Percentiles rank a stretch among this genome's conserved stretches.
Conservation (phyloP, 805 yeast genomes). For the Hanseniaspora nectarophila region DNA sequence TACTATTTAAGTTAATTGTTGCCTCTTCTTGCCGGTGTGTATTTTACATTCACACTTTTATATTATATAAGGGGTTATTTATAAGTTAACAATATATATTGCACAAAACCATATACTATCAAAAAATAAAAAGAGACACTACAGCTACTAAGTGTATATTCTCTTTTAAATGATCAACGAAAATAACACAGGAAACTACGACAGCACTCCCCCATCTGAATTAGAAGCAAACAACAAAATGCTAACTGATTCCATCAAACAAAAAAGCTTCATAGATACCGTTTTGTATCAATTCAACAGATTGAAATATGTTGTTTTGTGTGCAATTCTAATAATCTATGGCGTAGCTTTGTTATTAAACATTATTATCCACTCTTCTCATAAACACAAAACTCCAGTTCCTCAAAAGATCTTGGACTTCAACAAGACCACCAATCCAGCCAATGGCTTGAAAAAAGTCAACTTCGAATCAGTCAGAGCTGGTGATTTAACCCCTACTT, state of each 20-base stretch:
- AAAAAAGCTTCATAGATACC: background rate
- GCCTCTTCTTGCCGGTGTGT: too few species aligned
- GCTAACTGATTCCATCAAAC: background rate
- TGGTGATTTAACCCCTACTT: constrained; percentile 43
- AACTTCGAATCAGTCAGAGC: constrained; percentile 39
- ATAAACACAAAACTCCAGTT: background rate
- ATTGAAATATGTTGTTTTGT: constrained; percentile 6
- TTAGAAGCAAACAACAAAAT: background rate
- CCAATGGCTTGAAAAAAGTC: constrained; percentile 19
- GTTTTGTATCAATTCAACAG: constrained; percentile 8
- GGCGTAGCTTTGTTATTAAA: constrained; percentile 2
- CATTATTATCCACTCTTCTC: background rate
- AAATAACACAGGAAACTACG: background rate
- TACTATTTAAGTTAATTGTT: too few species aligned
- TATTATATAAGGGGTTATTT: too few species aligned
- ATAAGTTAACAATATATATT: too few species aligned
- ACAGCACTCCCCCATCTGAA: background rate
- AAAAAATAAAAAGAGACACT: too few species aligned
- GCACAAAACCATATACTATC: too few species aligned
- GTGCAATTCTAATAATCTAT: constrained; percentile 2
- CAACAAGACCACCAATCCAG: constrained; percentile 6
- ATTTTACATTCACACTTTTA: too few species aligned
- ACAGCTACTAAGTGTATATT: background rate
- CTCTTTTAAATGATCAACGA: background rate
- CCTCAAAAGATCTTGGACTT: constrained; percentile 1